Base-by-base conservation (phyloP, 106 monocot species). In the Acorus gramineus region DNA sequence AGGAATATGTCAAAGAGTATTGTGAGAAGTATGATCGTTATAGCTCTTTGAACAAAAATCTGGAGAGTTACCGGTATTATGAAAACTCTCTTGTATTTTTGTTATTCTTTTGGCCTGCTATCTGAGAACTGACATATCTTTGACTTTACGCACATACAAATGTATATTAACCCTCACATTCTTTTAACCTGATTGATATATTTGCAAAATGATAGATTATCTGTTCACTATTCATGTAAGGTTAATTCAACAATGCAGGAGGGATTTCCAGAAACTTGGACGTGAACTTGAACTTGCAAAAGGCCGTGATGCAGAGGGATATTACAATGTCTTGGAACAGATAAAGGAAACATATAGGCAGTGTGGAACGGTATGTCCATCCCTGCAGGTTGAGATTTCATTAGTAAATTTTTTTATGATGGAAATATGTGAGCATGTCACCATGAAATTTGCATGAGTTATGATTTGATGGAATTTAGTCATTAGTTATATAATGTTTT, bases 1-100 rank as follows among this genome's bases (percentile, higher is more conserved):
- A 77, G 61, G 85, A 83, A 55, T 98, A 92, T 56, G 74, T 98
- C 54, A 78, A 85, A 76, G 96, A 92, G 74, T 98, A 74, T 74
- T 65, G 68, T 60, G 91, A 92, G 66, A 98, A 92, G 64, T 88
- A 88, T 56, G 67, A 69, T 13, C 78, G 75, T 50, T 98, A 98
- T 62, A 56, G 58, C 55, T 80, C 69, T 48, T 78, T 98, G 78
- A 83, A 83, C 62, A 77, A 78, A 62, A 78, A 81, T 13, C 66
- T 98, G 42, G 91, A 98, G 71, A 88, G 84, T 73, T 76, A 68
- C 46, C 63, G 80, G 95, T 90, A 90, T 28, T 28, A 7, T 52
- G 50, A 4, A 52, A 49, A 5, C 14, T 7, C 11, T 47, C 11
- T 2, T 50, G 4, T 13, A 49, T 63, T 28, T 28, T 28, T 28